Conservation (phyloP, 352 stramenopile genomes). For the Pythium aristosporum region DNA sequence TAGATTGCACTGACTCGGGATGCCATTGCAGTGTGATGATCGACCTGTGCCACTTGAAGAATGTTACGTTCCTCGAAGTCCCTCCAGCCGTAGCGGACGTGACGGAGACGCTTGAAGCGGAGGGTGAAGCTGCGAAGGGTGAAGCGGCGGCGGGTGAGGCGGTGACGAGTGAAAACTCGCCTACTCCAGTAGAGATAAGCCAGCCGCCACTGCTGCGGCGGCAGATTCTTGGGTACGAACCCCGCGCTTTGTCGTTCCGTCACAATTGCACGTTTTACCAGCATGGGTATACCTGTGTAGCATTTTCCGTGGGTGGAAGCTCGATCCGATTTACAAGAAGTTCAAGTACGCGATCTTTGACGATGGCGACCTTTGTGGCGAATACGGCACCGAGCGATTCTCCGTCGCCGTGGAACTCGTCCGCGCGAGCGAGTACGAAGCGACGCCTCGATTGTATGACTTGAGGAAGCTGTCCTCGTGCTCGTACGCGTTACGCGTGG, state of each 20-base stretch:
- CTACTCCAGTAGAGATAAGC: not conserved
- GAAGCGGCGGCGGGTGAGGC: not conserved
- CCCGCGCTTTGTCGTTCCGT: not conserved
- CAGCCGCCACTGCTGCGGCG: not conserved
- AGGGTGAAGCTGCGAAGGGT: not conserved
- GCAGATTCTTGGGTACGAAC: slow-evolving; percentile 1
- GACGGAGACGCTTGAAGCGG: not conserved
- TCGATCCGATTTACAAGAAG: slow-evolving; percentile 71
- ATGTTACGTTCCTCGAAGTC: slow-evolving; percentile 49
- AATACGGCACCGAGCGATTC: slow-evolving; percentile 35
- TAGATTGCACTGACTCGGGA: not conserved
- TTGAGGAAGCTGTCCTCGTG: slow-evolving; percentile 59
- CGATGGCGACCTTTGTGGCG: slow-evolving; percentile 65
- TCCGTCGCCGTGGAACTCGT: slow-evolving; percentile 56
- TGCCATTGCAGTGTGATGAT: slow-evolving; percentile 40
- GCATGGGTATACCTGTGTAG: slow-evolving; percentile 23
- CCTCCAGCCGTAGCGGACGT: not conserved
- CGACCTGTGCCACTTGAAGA: slow-evolving; percentile 59
- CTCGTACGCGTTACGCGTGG: slow-evolving; percentile 49
- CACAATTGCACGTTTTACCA: not conserved
- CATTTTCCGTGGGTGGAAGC: slow-evolving; percentile 75
- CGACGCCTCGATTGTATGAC: slow-evolving; percentile 44
- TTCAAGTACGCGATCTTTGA: slow-evolving; percentile 84
- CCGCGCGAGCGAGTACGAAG: slow-evolving; percentile 38
- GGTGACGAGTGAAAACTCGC: not conserved